A percentile compares a stretch with the other conserved stretches of the same genome.
Conservation (phyloP, 2,329 filamentous ascomycete species). For the Phialocephala subalpina region DNA sequence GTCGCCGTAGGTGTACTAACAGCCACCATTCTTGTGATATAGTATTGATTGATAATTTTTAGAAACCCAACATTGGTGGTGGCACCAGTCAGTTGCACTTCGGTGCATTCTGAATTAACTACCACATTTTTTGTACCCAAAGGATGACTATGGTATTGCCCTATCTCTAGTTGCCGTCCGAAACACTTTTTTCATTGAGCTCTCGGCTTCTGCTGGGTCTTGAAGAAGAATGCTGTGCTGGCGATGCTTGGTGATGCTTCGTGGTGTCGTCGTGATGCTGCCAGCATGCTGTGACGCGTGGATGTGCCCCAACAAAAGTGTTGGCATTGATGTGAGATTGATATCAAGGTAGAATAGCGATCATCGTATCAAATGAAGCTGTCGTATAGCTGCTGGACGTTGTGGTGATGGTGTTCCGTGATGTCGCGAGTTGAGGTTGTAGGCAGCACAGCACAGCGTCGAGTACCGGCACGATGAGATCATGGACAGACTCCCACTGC, state of each 20-base stretch:
- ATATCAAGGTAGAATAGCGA: background rate
- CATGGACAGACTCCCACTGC: no score
- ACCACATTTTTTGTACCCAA: no score
- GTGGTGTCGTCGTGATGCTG: background rate
- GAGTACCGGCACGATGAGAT: no score
- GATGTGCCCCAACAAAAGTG: background rate
- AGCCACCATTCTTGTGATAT: no score
- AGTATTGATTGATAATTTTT: no score
- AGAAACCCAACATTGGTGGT: no score
- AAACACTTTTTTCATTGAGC: constrained; percentile 3
- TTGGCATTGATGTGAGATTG: background rate
- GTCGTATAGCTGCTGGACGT: background rate
- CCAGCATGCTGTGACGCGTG: background rate
- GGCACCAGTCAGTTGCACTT: no score
- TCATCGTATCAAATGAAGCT: background rate
- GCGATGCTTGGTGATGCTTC: background rate
- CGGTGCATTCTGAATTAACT: no score
- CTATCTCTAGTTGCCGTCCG: background rate
- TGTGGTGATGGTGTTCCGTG: background rate
- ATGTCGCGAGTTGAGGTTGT: background rate
- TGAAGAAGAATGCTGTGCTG: background rate
- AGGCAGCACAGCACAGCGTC: background rate
- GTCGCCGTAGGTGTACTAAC: no score
- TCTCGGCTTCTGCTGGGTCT: background rate
- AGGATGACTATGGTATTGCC: background rate